Evolutionary conservation across 352 stramenopile species (phyloP).

Genomic region (Saprolegnia diclina): DNA sequence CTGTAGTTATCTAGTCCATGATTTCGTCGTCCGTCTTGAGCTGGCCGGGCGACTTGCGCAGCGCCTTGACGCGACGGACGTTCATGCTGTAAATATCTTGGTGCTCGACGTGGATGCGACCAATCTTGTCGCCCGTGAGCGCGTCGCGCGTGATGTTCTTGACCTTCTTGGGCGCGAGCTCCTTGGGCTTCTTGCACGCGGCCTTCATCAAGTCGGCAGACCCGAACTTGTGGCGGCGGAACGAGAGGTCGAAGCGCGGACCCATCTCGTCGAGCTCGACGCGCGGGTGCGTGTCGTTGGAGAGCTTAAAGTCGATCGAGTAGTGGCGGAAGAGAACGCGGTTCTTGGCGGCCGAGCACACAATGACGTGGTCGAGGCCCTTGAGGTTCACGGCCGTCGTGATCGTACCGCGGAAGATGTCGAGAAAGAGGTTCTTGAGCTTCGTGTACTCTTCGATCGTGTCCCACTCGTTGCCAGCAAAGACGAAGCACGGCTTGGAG

Average conservation of each 20-base stretch:
- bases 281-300: constrained; percentile 71
- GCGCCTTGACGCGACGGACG: constrained; percentile 92
- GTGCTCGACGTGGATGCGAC: constrained; percentile 96
- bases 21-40: constrained; percentile 50
- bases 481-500: constrained; percentile 94
- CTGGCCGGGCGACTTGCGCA: constrained; percentile 79
- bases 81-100: constrained; percentile 97
- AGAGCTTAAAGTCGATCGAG: constrained; percentile 92
- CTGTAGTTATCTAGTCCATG: constrained; percentile 27
- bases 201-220: constrained; percentile 94
- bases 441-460: constrained; percentile 86
- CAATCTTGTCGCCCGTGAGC: constrained; percentile 97
- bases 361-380: constrained; percentile 96
- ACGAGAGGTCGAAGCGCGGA: constrained; percentile 81
- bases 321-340: constrained; percentile 95
- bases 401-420: constrained; percentile 96
- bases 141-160: constrained; percentile 97
- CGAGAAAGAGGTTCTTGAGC: constrained; percentile 93
- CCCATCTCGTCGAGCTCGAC: constrained; percentile 90
- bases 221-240: constrained; percentile 94
- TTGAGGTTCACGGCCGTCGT: constrained; percentile 94
- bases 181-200: constrained; percentile 91
- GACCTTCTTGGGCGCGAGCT: constrained; percentile 91
- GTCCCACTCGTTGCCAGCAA: constrained; percentile 93
- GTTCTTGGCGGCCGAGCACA: constrained; percentile 91